Percentiles rank a stretch among this genome's conserved stretches.
Conservation (phyloP, 805 yeast genomes). For the Saturnispora gosingensis region DNA sequence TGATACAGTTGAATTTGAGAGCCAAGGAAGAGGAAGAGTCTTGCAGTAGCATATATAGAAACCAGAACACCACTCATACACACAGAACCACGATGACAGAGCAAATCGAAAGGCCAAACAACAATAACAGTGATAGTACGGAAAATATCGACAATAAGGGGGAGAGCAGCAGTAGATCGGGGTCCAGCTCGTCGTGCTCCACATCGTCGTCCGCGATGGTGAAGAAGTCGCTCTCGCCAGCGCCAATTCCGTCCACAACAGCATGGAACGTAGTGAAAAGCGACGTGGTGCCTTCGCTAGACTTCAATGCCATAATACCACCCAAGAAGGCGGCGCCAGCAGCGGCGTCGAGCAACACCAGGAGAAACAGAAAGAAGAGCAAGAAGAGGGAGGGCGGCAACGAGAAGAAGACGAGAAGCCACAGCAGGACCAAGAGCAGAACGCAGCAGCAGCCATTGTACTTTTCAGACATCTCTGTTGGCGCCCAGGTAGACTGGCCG, state of each 20-base stretch:
- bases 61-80: no score
- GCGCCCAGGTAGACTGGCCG: slow-evolving; percentile 10
- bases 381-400: not conserved
- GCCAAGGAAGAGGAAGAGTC: no score
- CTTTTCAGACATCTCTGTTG: slow-evolving; percentile 3
- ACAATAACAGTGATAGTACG: no score
- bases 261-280: slow-evolving; percentile 44
- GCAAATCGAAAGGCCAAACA: not conserved
- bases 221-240: slow-evolving; percentile 36
- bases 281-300: slow-evolving; percentile 19
- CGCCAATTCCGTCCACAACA: slow-evolving; percentile 52
- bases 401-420: not conserved
- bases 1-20: no score
- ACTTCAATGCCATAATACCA: slow-evolving; percentile 11
- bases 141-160: not conserved
- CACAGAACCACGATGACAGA: not conserved
- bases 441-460: not conserved
- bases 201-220: not conserved
- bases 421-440: not conserved
- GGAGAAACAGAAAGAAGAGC: not conserved
- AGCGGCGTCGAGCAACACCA: not conserved
- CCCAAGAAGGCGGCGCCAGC: not conserved
- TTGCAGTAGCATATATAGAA: no score
- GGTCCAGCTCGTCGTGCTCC: not conserved
- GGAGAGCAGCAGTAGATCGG: not conserved